A percentile compares a stretch with the other conserved stretches of the same genome.
Conservation (phyloP, 2,329 filamentous ascomycete genomes). For the Aspergillus unguis region DNA sequence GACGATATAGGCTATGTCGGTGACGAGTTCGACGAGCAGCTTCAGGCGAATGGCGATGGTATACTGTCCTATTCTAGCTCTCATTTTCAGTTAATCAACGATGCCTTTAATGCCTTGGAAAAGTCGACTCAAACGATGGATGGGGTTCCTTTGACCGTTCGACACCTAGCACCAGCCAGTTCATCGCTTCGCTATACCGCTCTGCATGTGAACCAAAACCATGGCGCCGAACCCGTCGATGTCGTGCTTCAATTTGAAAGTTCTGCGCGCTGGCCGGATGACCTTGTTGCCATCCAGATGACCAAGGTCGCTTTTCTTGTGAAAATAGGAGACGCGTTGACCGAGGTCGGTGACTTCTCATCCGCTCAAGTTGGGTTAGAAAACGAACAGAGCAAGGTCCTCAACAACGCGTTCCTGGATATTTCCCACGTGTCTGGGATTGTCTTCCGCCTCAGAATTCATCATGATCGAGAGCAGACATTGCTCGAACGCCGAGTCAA, state of each 20-base stretch:
- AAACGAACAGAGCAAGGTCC: conserved; percentile 63
- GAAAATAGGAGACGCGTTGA: conserved; percentile 69
- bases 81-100: conserved; percentile 65
- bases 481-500: conserved; percentile 76
- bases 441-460: conserved; percentile 79
- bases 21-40: conserved; percentile 46
- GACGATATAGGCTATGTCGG: conserved; percentile 54
- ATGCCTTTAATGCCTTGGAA: conserved; percentile 71
- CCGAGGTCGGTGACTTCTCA: conserved; percentile 58
- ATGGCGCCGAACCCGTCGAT: conserved; percentile 58
- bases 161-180: conserved; percentile 72
- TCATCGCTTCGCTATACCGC: conserved; percentile 71
- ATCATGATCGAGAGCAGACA: conserved; percentile 80
- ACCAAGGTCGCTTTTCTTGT: conserved; percentile 86
- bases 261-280: conserved; percentile 90
- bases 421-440: conserved; percentile 69
- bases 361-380: conserved; percentile 75
- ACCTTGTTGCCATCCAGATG: conserved; percentile 83
- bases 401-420: conserved; percentile 81
- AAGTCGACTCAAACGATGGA: conserved; percentile 72
- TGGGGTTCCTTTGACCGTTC: conserved; percentile 80
- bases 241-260: conserved; percentile 88
- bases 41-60: conserved; percentile 30
- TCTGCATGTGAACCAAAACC: conserved; percentile 26
- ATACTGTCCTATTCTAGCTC: conserved; percentile 43